Conservation (phyloP, 768 basidiomycete species). For the Coprinopsis sp. region DNA sequence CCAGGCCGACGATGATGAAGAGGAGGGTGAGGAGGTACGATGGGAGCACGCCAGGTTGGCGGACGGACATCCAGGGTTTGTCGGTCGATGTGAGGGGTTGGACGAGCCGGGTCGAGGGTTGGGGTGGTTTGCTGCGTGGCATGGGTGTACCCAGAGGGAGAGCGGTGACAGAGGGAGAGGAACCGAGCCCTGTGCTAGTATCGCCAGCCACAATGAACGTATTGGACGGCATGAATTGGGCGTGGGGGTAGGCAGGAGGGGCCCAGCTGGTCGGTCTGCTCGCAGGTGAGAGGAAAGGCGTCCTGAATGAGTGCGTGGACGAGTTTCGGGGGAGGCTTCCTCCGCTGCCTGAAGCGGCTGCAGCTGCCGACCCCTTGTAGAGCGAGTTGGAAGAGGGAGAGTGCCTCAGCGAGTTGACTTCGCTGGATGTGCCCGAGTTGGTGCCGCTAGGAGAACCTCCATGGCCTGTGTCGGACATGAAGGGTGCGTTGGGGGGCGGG, state of each 20-base stretch:
- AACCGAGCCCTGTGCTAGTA: conserved; percentile 22
- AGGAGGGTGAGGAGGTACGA: conserved; percentile 47
- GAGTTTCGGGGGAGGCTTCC: conserved; percentile 36
- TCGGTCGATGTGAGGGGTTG: conserved; percentile 45
- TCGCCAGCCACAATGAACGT: conserved; percentile 17
- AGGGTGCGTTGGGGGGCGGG: conserved; percentile 44
- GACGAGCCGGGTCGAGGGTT: conserved; percentile 46
- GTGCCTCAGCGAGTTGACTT: conserved; percentile 20
- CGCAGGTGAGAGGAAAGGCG: conserved; percentile 66
- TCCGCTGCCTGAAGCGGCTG: too few relatives aligned
- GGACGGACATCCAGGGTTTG: conserved; percentile 60
- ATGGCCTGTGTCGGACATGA: conserved; percentile 31
- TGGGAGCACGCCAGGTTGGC: conserved; percentile 26
- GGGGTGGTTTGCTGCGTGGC: conserved; percentile 32
- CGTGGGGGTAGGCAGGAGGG: conserved; percentile 42
- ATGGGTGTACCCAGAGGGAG: conserved; percentile 18
- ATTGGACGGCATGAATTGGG: conserved; percentile 15
- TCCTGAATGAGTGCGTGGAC: conserved; percentile 52
- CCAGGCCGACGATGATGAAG: conserved; percentile 51
- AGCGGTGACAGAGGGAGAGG: conserved; percentile 13
- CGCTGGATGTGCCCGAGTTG: conserved; percentile 2
- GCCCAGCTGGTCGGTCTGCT: conserved; percentile 66
- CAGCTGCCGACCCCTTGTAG: conserved; percentile 43
- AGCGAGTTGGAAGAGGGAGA: conserved; percentile 29
- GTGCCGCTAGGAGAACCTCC: conserved; percentile 16